These are phyloP conservation scores for Collybia mongolica DNA, from an alignment of 768 basidiomycete species.

Conservation along the genomic window DNA sequence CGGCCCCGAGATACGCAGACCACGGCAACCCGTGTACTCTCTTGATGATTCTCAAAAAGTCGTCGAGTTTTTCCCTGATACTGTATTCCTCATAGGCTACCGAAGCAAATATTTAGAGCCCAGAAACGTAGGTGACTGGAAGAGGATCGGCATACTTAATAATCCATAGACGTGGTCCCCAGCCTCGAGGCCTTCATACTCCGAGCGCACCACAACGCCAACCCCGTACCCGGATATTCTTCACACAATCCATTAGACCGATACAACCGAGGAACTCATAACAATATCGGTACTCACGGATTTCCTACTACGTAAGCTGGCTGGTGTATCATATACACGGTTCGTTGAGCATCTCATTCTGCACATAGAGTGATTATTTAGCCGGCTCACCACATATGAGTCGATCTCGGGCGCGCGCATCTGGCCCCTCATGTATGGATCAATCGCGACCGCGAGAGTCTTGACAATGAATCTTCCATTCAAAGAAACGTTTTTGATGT, in stretches of 20 bases:
- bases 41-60: conserved; percentile 24
- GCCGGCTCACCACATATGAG: conserved; percentile 22
- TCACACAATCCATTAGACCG: conserved; percentile 19
- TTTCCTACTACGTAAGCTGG: conserved; percentile 29
- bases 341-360: neutral
- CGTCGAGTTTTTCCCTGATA: conserved; percentile 20
- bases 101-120: neutral
- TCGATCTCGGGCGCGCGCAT: conserved; percentile 32
- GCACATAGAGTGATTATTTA: too few relatives aligned
- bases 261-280: neutral
- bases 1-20: conserved; percentile 46
- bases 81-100: conserved; percentile 37
- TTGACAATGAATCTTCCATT: conserved; percentile 50
- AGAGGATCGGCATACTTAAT: conserved; percentile 20
- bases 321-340: conserved; percentile 7
- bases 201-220: conserved; percentile 44
- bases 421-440: conserved; percentile 38
- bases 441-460: conserved; percentile 41
- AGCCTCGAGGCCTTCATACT: conserved; percentile 25
- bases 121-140: neutral
- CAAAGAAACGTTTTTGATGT: conserved; percentile 42
- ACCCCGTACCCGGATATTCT: conserved; percentile 24
- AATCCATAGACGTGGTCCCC: conserved; percentile 43
- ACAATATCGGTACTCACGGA: conserved; percentile 27
- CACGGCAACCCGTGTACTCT: conserved; percentile 47